Evolutionary conservation across 257 asterid species (phyloP).

Genomic region (Solanum chmielewskii): DNA sequence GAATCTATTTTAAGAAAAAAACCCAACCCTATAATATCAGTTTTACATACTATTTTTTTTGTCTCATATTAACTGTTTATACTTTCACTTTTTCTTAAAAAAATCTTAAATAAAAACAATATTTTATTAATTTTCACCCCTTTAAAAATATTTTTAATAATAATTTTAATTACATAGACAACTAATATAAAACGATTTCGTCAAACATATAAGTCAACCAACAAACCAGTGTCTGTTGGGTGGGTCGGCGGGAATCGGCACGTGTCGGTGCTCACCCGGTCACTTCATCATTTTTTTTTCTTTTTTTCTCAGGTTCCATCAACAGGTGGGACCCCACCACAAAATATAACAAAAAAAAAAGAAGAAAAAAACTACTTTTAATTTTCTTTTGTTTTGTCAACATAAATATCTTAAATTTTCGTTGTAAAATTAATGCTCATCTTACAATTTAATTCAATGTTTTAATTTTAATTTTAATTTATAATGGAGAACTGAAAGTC

Average conservation of each 20-base stretch:
- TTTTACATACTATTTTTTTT: no score
- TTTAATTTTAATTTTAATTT: not conserved
- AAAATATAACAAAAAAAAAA: not conserved
- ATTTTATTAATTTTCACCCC: no score
- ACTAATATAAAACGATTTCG: not conserved
- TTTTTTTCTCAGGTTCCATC: not conserved
- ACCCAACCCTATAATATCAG: accelerated
- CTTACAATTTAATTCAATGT: not conserved
- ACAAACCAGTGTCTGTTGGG: constrained; percentile 29
- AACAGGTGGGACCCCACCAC: not conserved
- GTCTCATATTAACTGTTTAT: not conserved
- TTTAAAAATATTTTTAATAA: no score
- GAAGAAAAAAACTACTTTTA: not conserved
- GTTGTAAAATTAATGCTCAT: not conserved
- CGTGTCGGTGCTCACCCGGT: constrained; percentile 41
- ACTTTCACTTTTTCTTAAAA: not conserved
- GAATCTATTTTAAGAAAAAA: no score
- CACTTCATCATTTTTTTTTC: constrained; percentile 3
- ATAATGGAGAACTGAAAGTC: not conserved
- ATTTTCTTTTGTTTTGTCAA: not conserved
- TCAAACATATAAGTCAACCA: constrained; percentile 29
- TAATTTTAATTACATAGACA: not conserved
- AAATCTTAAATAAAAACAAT: no score
- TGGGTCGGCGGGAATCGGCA: constrained; percentile 70
- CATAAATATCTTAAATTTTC: not conserved